Base-by-base conservation (phyloP, 2,329 filamentous ascomycete species). In the Didymella keratinophila region DNA sequence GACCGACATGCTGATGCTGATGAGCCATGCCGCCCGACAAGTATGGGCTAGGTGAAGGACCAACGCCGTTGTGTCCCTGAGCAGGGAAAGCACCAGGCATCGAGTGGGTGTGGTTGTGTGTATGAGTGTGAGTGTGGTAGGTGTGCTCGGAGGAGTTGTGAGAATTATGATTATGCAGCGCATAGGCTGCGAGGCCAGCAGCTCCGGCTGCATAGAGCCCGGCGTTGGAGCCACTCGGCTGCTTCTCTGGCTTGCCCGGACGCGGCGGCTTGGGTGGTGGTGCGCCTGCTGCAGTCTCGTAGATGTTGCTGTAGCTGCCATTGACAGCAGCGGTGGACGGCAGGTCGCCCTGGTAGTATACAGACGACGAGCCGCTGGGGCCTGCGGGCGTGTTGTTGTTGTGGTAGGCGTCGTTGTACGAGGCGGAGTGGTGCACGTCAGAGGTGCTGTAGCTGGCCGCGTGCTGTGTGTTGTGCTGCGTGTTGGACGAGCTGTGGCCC, bases 1-100 rank as follows among this genome's bases (percentile, higher is more conserved):
- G 83, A 0, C 86, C 86, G 43, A 79, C 80, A 56, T 84, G 84
- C 51, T 82, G 82, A 63, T 85, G 84, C 44, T 59, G 66, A 56
- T 82, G 79, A 30, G 79, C 79, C 70, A 84, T 78, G 11, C 73
- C 72, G 20, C 74, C 74, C 23, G 68, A 60, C 60, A 64, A 65
- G 43, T 69, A 73, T 9, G 65, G 52, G 32, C 55, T 61, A 11
- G 67, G 61, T 6, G 67, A 71, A 8, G 67, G 60, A 12, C 53
- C 52, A 18, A 52, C 20, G 21, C 64, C 70, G 37, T 57, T 56
- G 49, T 69, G 62, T 8, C 12, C 23, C 10, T 69, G 67, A 16
- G 66, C 69, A 8, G 70, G 70, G 30, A 74, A 72, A 9, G 67
- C 65, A 4, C 71, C 72, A 28, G 71, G 69, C 57, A 73, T 68